Base-by-base conservation (phyloP, 305 asterid species). In the Euphrasia arctica region DNA sequence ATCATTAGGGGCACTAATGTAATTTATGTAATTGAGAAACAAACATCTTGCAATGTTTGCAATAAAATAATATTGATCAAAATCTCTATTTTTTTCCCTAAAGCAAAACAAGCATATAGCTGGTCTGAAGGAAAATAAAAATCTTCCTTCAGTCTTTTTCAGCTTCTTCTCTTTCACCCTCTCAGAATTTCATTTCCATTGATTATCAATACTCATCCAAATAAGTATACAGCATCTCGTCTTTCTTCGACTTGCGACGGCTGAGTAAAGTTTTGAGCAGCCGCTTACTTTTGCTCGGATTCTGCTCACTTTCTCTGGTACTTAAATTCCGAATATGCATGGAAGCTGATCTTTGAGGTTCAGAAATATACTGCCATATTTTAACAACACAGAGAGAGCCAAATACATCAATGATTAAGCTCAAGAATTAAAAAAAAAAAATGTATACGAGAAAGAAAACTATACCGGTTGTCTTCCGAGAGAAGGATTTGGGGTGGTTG, bases 231-330 rank as follows among this genome's bases (percentile, higher is more conserved):
- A 90, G 67, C 56, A 58, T 80, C 34, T 92, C 97, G 54, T 92
- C 98, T 80, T 87, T 90, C 95, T 85, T 92, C 9, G 97, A 84
- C 76, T 85, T 92, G 72, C 91, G 87, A 58, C 96, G 80, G 79
- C 89, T 87, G 45, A 92, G 95, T 79, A 89, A 73, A 22, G 95
- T 77, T 70, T 90, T 90, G 60, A 92, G 96, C 54, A 92, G 83
- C 1, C 95, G 94, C 71, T 92, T 92, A 55, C 98, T 85, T 70
- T 85, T 92, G 88, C 97, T 86, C 0, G 94, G 83, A 64, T 65
- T 68, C 28, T 83, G 82, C 32, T 86, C 91, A 0, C 60, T 36
- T 14, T 88, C 93, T 74, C 78, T 88, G 3, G 79, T 78, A 59
- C 77, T 82, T 60, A 71, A 86, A 70, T 76, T 79, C 13, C 79